Evolutionary conservation across 2,329 filamentous ascomycete species (phyloP).

Genomic region (Sclerotinia trifoliorum): DNA sequence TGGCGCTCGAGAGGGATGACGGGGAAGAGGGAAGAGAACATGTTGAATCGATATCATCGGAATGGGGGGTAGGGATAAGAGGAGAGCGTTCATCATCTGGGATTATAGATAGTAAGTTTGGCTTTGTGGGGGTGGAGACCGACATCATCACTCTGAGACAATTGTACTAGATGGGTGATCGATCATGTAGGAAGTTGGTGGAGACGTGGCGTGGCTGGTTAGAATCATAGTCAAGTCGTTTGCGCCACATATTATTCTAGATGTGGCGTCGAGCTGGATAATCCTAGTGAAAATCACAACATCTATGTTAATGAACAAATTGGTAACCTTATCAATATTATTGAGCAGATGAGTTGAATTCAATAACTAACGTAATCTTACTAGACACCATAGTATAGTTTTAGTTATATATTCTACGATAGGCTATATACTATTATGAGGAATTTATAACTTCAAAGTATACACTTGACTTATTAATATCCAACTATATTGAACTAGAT

Average conservation of each 20-base stretch:
- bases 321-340: too few relatives aligned
- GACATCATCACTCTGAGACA: neutral
- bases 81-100: neutral
- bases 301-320: too few relatives aligned
- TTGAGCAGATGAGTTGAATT: too few relatives aligned
- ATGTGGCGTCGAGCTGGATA: neutral
- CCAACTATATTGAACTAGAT: too few relatives aligned
- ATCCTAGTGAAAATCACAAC: too few relatives aligned
- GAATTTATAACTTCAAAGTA: too few relatives aligned
- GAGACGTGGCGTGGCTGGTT: neutral
- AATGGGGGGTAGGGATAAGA: neutral
- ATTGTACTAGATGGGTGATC: neutral
- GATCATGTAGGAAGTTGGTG: neutral
- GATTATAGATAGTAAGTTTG: neutral
- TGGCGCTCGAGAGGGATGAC: neutral
- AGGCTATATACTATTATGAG: too few relatives aligned
- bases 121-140: neutral
- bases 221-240: neutral
- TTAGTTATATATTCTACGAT: too few relatives aligned
- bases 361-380: too few relatives aligned
- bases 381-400: too few relatives aligned
- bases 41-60: neutral
- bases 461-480: too few relatives aligned
- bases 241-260: neutral
- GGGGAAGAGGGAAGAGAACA: neutral